Percentiles rank a stretch among this genome's conserved stretches.
phyloP scores from a whole-genome alignment of 345 rosid genomes.

The Theobroma cacao region DNA sequence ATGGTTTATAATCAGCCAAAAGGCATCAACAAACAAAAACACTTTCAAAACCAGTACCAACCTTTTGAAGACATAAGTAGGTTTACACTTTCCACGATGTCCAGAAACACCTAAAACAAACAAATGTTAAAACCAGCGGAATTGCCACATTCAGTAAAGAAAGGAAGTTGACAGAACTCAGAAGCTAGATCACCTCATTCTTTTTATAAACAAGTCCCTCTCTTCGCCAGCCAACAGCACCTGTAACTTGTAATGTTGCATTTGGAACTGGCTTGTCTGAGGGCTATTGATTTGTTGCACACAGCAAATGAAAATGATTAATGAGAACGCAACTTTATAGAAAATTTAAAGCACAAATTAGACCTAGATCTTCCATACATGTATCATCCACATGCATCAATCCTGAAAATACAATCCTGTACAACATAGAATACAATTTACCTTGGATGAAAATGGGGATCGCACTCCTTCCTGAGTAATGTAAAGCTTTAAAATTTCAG shows the following conservation, averaged over 20 bases:
- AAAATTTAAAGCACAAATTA: slow-evolving; percentile 4
- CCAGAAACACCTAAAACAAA: slow-evolving; percentile 78
- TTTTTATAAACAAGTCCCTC: slow-evolving; percentile 96
- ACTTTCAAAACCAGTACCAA: slow-evolving; percentile 21
- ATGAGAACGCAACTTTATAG: background rate
- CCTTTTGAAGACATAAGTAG: slow-evolving; percentile 99
- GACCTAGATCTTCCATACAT: background rate
- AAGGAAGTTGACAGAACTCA: background rate
- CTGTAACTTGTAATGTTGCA: slow-evolving; percentile 99
- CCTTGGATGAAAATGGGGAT: slow-evolving; percentile 97
- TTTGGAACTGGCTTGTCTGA: slow-evolving; percentile 92
- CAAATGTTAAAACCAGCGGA: slow-evolving; percentile 17
- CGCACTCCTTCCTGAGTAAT: slow-evolving; percentile 98
- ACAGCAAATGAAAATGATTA: slow-evolving; percentile 7
- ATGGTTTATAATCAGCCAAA: slow-evolving; percentile 18
- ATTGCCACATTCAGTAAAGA: background rate
- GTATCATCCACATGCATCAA: background rate
- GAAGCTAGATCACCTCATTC: slow-evolving; percentile 68
- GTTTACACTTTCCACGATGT: slow-evolving; percentile 98
- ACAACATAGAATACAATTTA: slow-evolving; percentile 23
- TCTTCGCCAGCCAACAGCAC: slow-evolving; percentile 99
- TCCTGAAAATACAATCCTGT: background rate
- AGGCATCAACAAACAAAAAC: background rate
- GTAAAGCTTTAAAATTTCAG: slow-evolving; percentile 95
- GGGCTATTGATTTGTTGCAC: slow-evolving; percentile 41